Evolutionary conservation across 805 yeast species (phyloP).

Genomic region (Kluyveromyces starmeri): DNA sequence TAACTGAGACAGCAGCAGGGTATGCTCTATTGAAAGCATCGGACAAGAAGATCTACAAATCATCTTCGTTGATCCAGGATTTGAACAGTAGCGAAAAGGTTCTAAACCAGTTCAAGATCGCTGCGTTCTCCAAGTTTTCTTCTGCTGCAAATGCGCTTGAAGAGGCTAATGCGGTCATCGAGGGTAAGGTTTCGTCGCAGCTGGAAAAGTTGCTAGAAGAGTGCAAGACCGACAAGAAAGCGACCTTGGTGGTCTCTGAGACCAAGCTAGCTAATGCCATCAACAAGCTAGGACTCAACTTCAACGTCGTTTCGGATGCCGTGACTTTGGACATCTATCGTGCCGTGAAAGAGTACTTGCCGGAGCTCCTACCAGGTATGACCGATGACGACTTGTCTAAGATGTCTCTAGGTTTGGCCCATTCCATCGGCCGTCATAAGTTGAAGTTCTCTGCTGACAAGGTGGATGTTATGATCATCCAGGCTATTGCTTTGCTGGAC

Average conservation of each 20-base stretch:
- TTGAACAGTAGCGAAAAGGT: constrained; percentile 78
- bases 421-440: constrained; percentile 97
- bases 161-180: constrained; percentile 86
- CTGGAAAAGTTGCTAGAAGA: constrained; percentile 69
- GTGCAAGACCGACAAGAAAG: constrained; percentile 69
- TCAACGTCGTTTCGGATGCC: constrained; percentile 86
- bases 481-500: constrained; percentile 94
- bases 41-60: constrained; percentile 93
- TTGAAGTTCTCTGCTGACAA: constrained; percentile 96
- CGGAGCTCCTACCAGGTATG: constrained; percentile 90
- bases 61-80: constrained; percentile 63
- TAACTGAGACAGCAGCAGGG: constrained; percentile 98
- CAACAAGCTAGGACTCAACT: constrained; percentile 85
- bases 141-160: constrained; percentile 95
- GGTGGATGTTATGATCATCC: constrained; percentile 98
- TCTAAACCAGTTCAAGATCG: constrained; percentile 82
- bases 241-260: constrained; percentile 85
- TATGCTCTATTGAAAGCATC: constrained; percentile 96
- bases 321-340: constrained; percentile 91
- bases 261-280: constrained; percentile 94
- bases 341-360: constrained; percentile 89
- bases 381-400: constrained; percentile 75
- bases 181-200: constrained; percentile 86
- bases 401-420: constrained; percentile 98
- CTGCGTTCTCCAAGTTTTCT: constrained; percentile 88